phyloP scores from a whole-genome alignment of 495 filamentous ascomycete species.

The Daldinia vernicosa region DNA sequence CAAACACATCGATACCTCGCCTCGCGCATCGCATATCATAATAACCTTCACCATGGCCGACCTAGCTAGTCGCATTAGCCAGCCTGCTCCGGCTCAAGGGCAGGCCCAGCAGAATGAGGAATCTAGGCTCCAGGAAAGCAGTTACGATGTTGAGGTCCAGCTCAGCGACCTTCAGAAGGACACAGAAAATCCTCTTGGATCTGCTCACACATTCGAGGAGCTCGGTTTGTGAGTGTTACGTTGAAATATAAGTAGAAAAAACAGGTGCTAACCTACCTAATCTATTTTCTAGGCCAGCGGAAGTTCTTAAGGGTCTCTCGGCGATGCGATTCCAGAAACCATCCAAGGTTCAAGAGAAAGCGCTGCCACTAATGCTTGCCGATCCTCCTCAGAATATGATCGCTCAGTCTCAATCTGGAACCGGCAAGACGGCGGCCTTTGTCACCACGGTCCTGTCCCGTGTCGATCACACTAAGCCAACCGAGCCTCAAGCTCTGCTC shows the following conservation, averaged over 20 bases:
- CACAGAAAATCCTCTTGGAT: constrained; percentile 85
- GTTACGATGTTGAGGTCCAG: constrained; percentile 87
- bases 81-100: constrained; percentile 36
- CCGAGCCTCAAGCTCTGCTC: constrained; percentile 82
- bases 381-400: constrained; percentile 92
- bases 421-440: constrained; percentile 98
- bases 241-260: background rate
- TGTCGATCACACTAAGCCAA: constrained; percentile 72
- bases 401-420: constrained; percentile 97
- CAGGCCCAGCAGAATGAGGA: background rate
- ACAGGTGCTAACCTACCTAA: constrained; percentile 29
- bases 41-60: constrained; percentile 50
- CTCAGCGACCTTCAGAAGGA: constrained; percentile 88
- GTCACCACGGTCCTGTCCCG: constrained; percentile 89
- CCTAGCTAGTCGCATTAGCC: constrained; percentile 70
- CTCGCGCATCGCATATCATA: background rate
- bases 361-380: constrained; percentile 83
- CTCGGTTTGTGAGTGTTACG: constrained; percentile 75
- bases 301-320: constrained; percentile 67
- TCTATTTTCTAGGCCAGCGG: constrained; percentile 45
- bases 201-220: constrained; percentile 83
- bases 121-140: constrained; percentile 71
- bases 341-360: constrained; percentile 95
- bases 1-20: constrained; percentile 5
- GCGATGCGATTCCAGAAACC: constrained; percentile 92